Conservation (phyloP, 176 grass and related monocot species). For the Metroxylon sagu region DNA sequence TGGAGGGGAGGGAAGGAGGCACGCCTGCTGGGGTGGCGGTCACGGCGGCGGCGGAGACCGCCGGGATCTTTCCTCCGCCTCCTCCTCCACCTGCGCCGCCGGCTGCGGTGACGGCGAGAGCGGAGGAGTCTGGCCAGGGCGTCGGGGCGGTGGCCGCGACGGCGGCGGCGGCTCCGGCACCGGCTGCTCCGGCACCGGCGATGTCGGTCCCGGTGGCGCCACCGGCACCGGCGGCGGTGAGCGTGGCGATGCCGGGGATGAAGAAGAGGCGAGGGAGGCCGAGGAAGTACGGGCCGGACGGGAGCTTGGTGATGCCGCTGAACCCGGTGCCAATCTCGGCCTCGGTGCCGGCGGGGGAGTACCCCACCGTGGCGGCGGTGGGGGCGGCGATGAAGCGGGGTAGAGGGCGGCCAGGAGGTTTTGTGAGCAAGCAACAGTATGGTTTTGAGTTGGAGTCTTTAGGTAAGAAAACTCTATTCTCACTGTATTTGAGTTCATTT, state of each 20-base stretch:
- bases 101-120: neutral
- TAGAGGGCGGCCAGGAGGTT: conserved; percentile 52
- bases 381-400: conserved; percentile 89
- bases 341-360: conserved; percentile 54
- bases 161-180: neutral
- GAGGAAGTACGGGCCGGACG: conserved; percentile 88
- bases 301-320: conserved; percentile 73
- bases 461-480: conserved; percentile 11
- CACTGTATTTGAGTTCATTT: neutral
- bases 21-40: conserved; percentile 3
- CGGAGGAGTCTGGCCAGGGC: conserved; percentile 29
- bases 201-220: neutral
- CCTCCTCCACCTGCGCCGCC: too few species aligned
- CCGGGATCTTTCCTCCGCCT: neutral
- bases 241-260: conserved; percentile 5
- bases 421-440: conserved; percentile 26
- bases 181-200: neutral
- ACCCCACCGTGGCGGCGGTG: conserved; percentile 77
- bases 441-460: conserved; percentile 41
- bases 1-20: conserved; percentile 54
- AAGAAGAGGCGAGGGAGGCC: conserved; percentile 89
- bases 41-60: neutral
- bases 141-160: conserved; percentile 13
- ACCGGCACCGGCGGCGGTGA: conserved; percentile 11
- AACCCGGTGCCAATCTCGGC: conserved; percentile 87